Conservation (phyloP, 371 early-diverging fungal species). For the Mucor saturninus region DNA sequence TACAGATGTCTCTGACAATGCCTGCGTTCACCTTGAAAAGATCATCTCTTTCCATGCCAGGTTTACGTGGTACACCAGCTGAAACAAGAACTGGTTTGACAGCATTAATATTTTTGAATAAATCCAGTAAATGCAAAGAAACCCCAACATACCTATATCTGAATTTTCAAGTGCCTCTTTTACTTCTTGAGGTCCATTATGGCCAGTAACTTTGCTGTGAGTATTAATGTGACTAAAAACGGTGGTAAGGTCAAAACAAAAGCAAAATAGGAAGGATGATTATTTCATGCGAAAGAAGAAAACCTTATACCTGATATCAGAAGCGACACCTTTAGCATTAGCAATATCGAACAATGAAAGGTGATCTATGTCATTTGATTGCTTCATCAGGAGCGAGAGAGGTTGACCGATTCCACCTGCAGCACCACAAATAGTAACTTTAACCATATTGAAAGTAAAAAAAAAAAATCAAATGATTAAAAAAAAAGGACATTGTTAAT, state of each 20-base stretch:
- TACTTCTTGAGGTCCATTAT: conserved; percentile 37
- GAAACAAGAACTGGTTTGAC: conserved; percentile 84
- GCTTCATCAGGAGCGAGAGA: conserved; percentile 81
- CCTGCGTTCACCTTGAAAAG: conserved; percentile 90
- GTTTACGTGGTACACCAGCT: conserved; percentile 91
- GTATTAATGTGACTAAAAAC: conserved; percentile 67
- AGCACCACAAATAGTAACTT: conserved; percentile 80
- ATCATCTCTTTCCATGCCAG: conserved; percentile 93
- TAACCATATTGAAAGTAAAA: conserved; percentile 49
- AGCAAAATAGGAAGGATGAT: neutral
- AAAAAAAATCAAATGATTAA: neutral
- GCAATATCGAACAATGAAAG: conserved; percentile 77
- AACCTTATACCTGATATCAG: conserved; percentile 56
- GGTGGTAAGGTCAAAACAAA: neutral
- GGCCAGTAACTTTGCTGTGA: conserved; percentile 59
- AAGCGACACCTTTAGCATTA: conserved; percentile 74
- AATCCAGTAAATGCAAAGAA: too few relatives aligned
- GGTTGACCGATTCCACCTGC: conserved; percentile 94
- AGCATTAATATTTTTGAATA: neutral
- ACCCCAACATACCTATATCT: conserved; percentile 33
- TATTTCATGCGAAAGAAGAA: neutral
- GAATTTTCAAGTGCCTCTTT: conserved; percentile 49
- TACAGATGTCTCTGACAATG: conserved; percentile 82
- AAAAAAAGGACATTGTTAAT: neutral
- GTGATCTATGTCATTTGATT: conserved; percentile 64